A percentile compares a stretch with the other conserved stretches of the same genome.
Evolutionary conservation across 129 eudicot species (phyloP).

Genomic region (Escallonia herrerae): DNA sequence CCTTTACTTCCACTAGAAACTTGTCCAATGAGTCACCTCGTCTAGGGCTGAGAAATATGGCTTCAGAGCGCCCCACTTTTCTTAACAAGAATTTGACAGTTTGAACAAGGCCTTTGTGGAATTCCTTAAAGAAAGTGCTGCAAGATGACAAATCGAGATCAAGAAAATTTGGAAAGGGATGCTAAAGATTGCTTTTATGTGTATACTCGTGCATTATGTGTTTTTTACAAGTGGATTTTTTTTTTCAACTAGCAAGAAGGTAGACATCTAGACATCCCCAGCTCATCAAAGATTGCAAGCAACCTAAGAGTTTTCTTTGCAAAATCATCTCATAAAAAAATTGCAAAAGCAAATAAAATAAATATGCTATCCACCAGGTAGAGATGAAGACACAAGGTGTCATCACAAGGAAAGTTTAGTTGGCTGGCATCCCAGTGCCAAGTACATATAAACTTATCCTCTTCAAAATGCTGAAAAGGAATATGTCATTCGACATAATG

Average conservation of each 20-base stretch:
- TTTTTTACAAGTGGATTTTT: not conserved
- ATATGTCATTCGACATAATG: too few relatives aligned
- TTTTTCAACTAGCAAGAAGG: constrained; percentile 13
- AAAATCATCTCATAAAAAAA: too few relatives aligned
- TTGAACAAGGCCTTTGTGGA: constrained; percentile 62
- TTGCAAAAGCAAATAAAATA: too few relatives aligned
- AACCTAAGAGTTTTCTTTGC: too few relatives aligned
- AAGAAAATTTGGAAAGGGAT: constrained; percentile 14
- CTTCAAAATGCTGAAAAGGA: too few relatives aligned
- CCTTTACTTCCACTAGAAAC: constrained; percentile 42
- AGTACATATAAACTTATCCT: too few relatives aligned
- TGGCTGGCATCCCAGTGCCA: too few relatives aligned
- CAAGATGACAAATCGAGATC: constrained; percentile 33
- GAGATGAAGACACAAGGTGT: too few relatives aligned
- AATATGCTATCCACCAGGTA: too few relatives aligned
- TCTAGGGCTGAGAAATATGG: constrained; percentile 76
- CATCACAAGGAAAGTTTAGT: too few relatives aligned
- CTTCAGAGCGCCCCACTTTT: constrained; percentile 65
- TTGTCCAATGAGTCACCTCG: constrained; percentile 63
- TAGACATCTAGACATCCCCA: constrained; percentile 22
- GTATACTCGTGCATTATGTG: constrained; percentile 7
- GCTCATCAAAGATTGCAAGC: constrained; percentile 20
- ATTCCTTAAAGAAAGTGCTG: constrained; percentile 79
- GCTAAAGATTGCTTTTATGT: constrained; percentile 18
- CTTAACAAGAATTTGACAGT: constrained; percentile 63